Conservation (phyloP, 2,329 filamentous ascomycete species). For the Fragosphaeria purpurea region DNA sequence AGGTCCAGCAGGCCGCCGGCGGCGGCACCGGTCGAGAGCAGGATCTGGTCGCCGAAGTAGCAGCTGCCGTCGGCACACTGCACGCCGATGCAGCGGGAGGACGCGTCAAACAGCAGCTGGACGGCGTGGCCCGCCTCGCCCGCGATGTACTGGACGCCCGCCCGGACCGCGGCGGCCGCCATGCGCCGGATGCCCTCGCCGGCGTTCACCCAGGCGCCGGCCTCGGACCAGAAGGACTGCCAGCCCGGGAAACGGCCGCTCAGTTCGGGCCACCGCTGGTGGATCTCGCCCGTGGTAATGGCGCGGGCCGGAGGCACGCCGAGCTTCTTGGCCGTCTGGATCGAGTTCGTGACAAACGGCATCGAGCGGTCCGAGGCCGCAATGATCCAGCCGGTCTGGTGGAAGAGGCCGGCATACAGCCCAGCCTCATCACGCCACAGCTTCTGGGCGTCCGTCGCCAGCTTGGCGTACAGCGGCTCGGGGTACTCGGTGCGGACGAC, state of each 20-base stretch:
- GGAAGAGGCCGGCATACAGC: conserved; percentile 7
- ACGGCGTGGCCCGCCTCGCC: conserved; percentile 1
- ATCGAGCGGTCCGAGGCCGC: background rate
- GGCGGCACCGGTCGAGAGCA: conserved; percentile 29
- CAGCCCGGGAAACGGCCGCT: conserved; percentile 2
- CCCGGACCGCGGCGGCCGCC: background rate
- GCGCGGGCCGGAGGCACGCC: background rate
- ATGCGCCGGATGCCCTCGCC: conserved; percentile 6
- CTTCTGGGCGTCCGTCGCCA: conserved; percentile 23
- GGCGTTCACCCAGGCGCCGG: conserved; percentile 4
- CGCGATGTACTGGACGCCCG: conserved; percentile 2
- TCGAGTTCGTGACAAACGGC: background rate
- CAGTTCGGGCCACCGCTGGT: conserved; percentile 3
- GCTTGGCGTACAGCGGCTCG: conserved; percentile 43
- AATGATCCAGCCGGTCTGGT: conserved; percentile 6
- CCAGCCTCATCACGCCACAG: background rate
- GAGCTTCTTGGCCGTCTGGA: conserved; percentile 1
- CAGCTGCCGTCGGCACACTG: conserved; percentile 17
- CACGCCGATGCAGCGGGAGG: conserved; percentile 19
- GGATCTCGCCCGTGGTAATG: background rate
- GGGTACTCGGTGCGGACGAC: conserved; percentile 51
- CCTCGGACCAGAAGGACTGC: background rate
- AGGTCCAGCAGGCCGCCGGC: conserved; percentile 30
- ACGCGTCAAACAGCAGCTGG: conserved; percentile 8
- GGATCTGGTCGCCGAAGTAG: conserved; percentile 27